These are phyloP conservation scores for Cytospora mali DNA, from an alignment of 2,329 filamentous ascomycete genomes.

Conservation along the genomic window DNA sequence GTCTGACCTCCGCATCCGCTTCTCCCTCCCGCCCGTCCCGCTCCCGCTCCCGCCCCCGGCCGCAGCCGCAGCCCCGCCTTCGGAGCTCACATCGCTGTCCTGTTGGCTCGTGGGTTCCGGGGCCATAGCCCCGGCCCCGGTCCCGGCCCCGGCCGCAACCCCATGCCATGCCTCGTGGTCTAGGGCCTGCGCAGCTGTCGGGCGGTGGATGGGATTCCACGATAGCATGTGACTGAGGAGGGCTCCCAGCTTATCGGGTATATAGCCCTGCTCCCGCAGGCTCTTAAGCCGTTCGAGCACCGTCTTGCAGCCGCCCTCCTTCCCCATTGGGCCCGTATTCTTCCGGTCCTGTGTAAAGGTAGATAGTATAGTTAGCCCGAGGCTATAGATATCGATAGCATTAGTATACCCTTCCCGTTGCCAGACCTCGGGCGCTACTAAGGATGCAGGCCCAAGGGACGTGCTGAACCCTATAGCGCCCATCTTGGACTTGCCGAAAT, in stretches of 20 bases:
- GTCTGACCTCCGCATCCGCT: no score
- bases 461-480: not conserved
- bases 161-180: not conserved
- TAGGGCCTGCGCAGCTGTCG: slow-evolving; percentile 1
- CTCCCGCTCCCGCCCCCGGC: no score
- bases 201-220: not conserved
- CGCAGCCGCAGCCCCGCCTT: not conserved
- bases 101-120: no score
- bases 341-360: not conserved
- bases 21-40: not conserved
- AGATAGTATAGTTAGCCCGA: slow-evolving; percentile 1
- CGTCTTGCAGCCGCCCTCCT: not conserved
- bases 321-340: no score
- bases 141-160: no score
- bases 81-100: not conserved
- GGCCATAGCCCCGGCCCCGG: no score
- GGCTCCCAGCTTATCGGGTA: not conserved
- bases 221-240: slow-evolving; percentile 1
- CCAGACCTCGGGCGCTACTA: not conserved
- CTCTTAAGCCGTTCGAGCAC: not conserved
- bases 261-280: not conserved
- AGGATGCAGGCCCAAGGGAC: not conserved
- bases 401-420: not conserved
- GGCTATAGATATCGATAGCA: slow-evolving; percentile 7
- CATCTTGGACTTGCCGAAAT: slow-evolving; percentile 18